These are phyloP conservation scores for Trichoderma reesei DNA, from an alignment of 495 filamentous ascomycete genomes.

Conservation along the genomic window DNA sequence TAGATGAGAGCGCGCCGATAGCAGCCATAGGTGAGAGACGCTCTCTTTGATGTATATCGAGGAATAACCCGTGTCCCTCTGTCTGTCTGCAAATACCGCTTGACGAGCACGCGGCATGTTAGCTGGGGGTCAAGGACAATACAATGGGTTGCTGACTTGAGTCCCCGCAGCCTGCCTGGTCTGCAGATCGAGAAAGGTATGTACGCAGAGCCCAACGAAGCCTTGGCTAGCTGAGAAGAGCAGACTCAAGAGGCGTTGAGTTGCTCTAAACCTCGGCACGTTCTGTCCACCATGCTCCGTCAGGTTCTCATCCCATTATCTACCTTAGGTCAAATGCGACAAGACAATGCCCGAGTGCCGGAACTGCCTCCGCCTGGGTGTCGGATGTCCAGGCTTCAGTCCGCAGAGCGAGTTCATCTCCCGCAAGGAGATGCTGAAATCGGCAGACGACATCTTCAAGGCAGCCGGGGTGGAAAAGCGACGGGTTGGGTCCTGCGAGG, in stretches of 20 bases:
- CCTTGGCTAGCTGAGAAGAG: neutral
- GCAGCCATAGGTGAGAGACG: neutral
- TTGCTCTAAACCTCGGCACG: neutral
- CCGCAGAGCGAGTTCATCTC: slow-evolving; percentile 7
- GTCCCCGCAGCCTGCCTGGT: slow-evolving; percentile 2
- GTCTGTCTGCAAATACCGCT: neutral
- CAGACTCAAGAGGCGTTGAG: neutral
- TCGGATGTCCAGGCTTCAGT: slow-evolving; percentile 2
- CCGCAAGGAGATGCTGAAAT: slow-evolving; percentile 8
- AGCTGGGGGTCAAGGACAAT: neutral
- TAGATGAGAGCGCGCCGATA: neutral
- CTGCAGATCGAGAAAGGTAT: slow-evolving; percentile 9
- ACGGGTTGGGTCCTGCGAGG: slow-evolving; percentile 4
- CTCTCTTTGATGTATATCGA: no score
- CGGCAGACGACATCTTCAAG: slow-evolving; percentile 8
- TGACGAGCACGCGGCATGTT: no score
- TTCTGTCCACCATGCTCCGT: neutral
- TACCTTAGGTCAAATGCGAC: slow-evolving; percentile 3
- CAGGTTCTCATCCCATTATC: neutral
- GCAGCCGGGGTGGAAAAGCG: slow-evolving; percentile 1
- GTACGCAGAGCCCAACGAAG: neutral
- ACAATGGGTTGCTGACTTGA: neutral
- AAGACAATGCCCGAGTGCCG: slow-evolving; percentile 4
- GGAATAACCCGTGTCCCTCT: neutral
- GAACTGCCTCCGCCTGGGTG: slow-evolving; percentile 4